Percentiles rank a stretch among this genome's conserved stretches.
phyloP scores from a whole-genome alignment of 2,329 filamentous ascomycete genomes.

The Pseudocercospora vitis region DNA sequence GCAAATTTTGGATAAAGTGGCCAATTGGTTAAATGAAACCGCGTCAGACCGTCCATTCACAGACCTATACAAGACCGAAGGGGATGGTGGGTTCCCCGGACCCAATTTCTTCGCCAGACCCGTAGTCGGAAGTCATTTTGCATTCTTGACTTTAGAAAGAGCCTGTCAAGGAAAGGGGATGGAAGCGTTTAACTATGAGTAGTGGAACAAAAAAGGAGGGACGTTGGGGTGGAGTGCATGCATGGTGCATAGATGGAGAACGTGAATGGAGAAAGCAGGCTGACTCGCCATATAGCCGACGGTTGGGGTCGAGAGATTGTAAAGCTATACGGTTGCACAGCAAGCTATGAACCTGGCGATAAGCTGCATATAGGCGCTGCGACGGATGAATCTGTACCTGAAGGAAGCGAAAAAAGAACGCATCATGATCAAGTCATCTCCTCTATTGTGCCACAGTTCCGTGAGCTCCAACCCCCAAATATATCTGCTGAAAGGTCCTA shows the following conservation, averaged over 20 bases:
- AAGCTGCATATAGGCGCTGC: constrained; percentile 2
- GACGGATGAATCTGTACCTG: neutral
- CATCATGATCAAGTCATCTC: neutral
- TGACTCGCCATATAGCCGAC: neutral
- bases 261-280: neutral
- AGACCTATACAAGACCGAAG: constrained; percentile 80
- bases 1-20: constrained; percentile 72
- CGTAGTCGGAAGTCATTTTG: constrained; percentile 83
- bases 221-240: constrained; percentile 5
- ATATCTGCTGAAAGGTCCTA: neutral
- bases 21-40: constrained; percentile 82
- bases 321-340: too few relatives aligned
- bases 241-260: neutral
- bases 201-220: neutral
- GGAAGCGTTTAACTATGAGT: constrained; percentile 24
- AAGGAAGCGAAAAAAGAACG: too few relatives aligned
- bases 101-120: constrained; percentile 77
- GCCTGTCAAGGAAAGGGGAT: constrained; percentile 56
- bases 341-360: neutral
- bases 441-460: neutral
- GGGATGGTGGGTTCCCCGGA: constrained; percentile 70
- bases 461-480: too few relatives aligned
- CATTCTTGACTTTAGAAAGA: constrained; percentile 76
- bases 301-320: too few relatives aligned
- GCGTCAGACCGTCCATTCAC: constrained; percentile 72